Evolutionary conservation across 23 red algal species (phyloP).

Genomic region (Pyropia yezoensis): DNA sequence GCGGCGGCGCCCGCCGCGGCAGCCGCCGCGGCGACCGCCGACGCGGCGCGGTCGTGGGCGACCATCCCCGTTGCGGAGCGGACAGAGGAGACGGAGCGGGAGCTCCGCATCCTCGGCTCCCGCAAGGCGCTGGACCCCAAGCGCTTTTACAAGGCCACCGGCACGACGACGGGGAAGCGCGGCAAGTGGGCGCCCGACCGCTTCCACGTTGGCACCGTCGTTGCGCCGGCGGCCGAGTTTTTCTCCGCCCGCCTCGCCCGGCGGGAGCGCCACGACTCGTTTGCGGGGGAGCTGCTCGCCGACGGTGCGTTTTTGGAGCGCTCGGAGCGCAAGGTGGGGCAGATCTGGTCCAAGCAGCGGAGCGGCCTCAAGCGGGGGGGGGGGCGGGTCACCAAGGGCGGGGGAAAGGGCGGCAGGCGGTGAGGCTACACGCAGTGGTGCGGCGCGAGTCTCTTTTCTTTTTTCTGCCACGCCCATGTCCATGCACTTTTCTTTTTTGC

Average conservation of each 20-base stretch:
- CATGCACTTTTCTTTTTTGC: too few species aligned
- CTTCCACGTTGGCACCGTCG: conserved; percentile 50
- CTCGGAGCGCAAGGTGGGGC: conserved; percentile 13
- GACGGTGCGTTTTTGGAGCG: conserved; percentile 18
- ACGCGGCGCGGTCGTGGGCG: conserved; percentile 15
- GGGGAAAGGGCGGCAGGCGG: too few species aligned
- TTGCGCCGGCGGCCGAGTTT: conserved; percentile 49
- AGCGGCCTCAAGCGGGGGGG: too few species aligned
- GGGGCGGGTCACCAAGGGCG: too few species aligned
- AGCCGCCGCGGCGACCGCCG: too few species aligned
- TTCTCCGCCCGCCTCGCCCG: conserved; percentile 38
- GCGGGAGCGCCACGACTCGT: conserved; percentile 20
- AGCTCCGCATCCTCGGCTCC: conserved; percentile 40
- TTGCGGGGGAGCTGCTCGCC: conserved; percentile 33
- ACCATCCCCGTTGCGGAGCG: conserved; percentile 36
- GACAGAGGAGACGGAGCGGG: conserved; percentile 24
- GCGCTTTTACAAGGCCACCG: conserved; percentile 64
- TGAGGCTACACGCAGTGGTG: too few species aligned
- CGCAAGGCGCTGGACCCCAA: conserved; percentile 53
- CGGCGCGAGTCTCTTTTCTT: too few species aligned
- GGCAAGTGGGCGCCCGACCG: conserved; percentile 23
- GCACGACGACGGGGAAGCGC: conserved; percentile 22
- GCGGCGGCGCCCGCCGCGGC: too few species aligned
- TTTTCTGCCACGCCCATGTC: too few species aligned
- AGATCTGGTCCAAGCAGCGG: not conserved